Base-by-base conservation (phyloP, 1,284 basidiomycete species). In the Peniophora sp. region DNA sequence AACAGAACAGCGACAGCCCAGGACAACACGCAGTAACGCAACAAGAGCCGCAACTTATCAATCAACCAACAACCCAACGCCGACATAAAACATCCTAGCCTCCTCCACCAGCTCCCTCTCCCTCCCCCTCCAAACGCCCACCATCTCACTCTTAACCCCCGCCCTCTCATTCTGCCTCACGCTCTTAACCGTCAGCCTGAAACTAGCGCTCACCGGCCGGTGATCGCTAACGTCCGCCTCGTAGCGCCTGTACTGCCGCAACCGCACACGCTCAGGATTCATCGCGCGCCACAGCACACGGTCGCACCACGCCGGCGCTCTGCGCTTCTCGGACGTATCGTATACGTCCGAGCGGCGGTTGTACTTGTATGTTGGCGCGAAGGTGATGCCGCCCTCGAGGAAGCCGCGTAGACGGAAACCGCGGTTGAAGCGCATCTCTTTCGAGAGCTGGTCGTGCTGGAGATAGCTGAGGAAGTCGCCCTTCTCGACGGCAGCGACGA, bases 301-400 rank as follows among this genome's bases (percentile, higher is more conserved):
- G 66, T 99, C 96, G 67, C 96, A 99, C 93, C 95, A 98, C 0
- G 95, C 92, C 0, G 95, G 96, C 8, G 85, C 78, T 0, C 96
- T 81, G 20, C 80, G 78, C 66, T 98, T 98, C 62, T 92, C 91
- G 1, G 87, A 91, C 2, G 85, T 74, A 64, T 99, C 96, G 62
- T 91, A 99, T 54, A 83, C 78, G 61, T 79, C 66, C 5, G 89
- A 84, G 3, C 78, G 72, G 1, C 78, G 81, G 64, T 97, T 91
- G 68, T 97, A 98, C 69, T 98, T 98, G 81, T 98, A 99, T 17
- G 96, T 99, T 14, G 95, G 95, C 17, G 78, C 63, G 61, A 95
- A 97, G 0, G 72, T 79, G 55, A 97, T 80, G 0, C 81, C 83
- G 0, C 93, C 87, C 61, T 99, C 96, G 12, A 66, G 67, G 67